phyloP scores from a whole-genome alignment of 2,329 filamentous ascomycete genomes.

The Colletotrichum truncatum region DNA sequence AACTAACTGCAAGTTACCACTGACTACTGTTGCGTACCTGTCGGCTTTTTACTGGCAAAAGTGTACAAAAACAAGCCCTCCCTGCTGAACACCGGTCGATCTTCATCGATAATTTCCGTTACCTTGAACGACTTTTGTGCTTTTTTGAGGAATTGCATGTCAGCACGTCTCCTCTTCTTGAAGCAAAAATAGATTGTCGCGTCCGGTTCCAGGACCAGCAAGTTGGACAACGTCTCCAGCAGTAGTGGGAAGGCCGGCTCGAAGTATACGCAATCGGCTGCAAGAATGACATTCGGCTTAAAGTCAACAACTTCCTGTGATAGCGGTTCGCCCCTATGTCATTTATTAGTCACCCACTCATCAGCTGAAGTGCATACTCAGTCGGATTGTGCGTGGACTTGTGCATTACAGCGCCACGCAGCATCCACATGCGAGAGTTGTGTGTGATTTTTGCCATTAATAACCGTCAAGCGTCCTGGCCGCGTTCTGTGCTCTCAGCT shows the following conservation, averaged over 20 bases:
- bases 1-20: background rate
- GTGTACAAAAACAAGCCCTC: constrained; percentile 70
- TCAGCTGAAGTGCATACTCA: background rate
- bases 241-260: constrained; percentile 94
- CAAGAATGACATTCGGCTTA: constrained; percentile 84
- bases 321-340: constrained; percentile 67
- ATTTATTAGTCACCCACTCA: constrained; percentile 15
- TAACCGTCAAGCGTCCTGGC: background rate
- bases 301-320: constrained; percentile 60
- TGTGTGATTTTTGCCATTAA: too few species aligned
- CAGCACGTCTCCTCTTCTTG: constrained; percentile 88
- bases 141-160: constrained; percentile 78
- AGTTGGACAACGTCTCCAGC: constrained; percentile 77
- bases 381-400: background rate
- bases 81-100: constrained; percentile 64
- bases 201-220: constrained; percentile 76
- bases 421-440: background rate
- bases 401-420: background rate
- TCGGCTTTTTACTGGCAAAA: constrained; percentile 52
- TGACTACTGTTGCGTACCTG: background rate
- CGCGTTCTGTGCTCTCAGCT: background rate
- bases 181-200: constrained; percentile 84
- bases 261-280: constrained; percentile 97
- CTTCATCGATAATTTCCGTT: constrained; percentile 69
- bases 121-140: constrained; percentile 74